Percentiles rank a stretch among this genome's conserved stretches.
phyloP scores from a whole-genome alignment of 768 basidiomycete species.

The Dacryopinax primogenitus region DNA sequence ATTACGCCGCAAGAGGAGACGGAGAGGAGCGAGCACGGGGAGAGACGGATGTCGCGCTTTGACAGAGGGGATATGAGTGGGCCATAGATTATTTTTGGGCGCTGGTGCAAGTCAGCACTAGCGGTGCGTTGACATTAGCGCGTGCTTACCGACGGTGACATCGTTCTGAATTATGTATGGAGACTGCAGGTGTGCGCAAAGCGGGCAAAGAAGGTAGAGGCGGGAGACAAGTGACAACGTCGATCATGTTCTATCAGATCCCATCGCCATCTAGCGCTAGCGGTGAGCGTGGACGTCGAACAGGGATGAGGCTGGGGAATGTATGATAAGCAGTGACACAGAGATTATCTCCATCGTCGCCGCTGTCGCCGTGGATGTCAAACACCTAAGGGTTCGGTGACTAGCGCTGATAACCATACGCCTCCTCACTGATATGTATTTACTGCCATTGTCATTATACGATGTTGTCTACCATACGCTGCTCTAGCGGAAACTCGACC shows the following conservation, averaged over 20 bases:
- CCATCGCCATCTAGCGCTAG: not conserved
- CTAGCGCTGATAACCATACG: too few species aligned
- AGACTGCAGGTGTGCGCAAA: not conserved
- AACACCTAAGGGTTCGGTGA: too few species aligned
- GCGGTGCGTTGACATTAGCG: not conserved
- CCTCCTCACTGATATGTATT: not conserved
- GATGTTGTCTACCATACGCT: not conserved
- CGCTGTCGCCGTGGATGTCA: too few species aligned
- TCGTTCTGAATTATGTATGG: not conserved
- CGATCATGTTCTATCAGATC: not conserved
- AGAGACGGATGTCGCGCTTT: not conserved
- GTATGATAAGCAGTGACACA: not conserved
- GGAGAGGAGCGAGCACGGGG: slow-evolving; percentile 25
- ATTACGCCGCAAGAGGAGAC: slow-evolving; percentile 45
- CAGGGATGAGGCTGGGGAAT: not conserved
- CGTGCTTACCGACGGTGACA: not conserved
- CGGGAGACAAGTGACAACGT: not conserved
- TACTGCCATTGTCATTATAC: not conserved
- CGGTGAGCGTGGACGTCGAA: not conserved
- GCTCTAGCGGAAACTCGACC: not conserved
- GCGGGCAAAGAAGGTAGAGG: not conserved
- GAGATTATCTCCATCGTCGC: too few species aligned
- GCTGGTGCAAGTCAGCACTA: too few species aligned
- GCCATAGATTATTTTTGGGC: not conserved
- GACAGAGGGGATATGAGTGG: not conserved